Conservation (phyloP, 192 early-diverging fungal species). For the Gryganskiella cystojenkinii region DNA sequence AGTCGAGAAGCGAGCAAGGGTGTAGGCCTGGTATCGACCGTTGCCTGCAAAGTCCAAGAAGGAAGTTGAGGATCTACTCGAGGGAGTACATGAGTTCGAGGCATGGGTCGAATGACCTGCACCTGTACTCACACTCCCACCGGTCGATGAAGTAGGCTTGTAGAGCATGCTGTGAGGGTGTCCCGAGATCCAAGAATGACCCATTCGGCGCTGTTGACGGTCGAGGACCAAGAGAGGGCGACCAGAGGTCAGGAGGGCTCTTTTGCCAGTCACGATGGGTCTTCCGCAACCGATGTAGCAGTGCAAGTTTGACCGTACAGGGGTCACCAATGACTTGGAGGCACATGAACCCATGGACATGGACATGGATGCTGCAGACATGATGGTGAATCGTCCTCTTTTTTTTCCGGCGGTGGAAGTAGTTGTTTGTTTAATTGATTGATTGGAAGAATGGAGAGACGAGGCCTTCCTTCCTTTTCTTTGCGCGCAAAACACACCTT, state of each 20-base stretch:
- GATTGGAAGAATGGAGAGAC: too few species aligned
- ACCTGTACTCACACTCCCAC: not conserved
- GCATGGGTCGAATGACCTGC: too few species aligned
- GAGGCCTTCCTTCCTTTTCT: too few species aligned
- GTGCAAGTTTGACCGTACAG: conserved; percentile 10
- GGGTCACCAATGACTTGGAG: conserved; percentile 7
- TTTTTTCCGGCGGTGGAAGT: too few species aligned
- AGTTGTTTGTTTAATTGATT: too few species aligned
- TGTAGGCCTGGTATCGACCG: conserved; percentile 44
- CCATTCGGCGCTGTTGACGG: conserved; percentile 19
- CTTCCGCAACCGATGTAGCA: conserved; percentile 14
- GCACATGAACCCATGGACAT: conserved; percentile 7
- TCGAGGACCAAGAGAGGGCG: conserved; percentile 3
- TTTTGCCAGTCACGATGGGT: conserved; percentile 22
- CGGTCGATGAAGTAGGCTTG: conserved; percentile 10
- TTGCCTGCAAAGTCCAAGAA: conserved; percentile 50
- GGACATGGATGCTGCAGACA: conserved; percentile 8
- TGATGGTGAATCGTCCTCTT: too few species aligned
- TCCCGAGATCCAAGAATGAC: conserved; percentile 51
- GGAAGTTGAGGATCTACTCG: conserved; percentile 5
- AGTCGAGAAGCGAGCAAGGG: conserved; percentile 44
- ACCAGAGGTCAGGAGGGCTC: conserved; percentile 3
- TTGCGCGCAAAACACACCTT: too few species aligned
- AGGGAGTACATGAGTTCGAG: not conserved
- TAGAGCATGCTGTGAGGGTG: conserved; percentile 46